These are phyloP conservation scores for Blastobotrys persicus DNA, from an alignment of 1,139 yeast species.

Conservation along the genomic window DNA sequence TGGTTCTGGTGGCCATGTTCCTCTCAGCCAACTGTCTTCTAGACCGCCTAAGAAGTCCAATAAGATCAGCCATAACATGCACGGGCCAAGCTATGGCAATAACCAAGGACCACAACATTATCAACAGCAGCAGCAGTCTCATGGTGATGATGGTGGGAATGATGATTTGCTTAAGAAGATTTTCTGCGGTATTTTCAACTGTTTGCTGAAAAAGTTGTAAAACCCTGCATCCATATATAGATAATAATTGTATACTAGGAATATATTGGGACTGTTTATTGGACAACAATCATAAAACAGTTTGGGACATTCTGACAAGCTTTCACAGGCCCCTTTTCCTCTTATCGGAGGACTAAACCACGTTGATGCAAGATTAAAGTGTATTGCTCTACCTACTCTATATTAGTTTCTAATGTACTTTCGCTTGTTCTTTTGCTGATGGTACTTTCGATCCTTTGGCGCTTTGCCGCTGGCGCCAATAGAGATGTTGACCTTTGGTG, in stretches of 20 bases:
- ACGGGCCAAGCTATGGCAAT: slow-evolving; percentile 10
- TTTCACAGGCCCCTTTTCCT: too few relatives aligned
- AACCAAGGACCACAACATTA: slow-evolving; percentile 22
- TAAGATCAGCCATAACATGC: neutral
- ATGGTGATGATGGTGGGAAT: slow-evolving; percentile 22
- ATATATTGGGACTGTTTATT: neutral
- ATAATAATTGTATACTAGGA: too few relatives aligned
- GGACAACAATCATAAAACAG: too few relatives aligned
- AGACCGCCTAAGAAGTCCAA: slow-evolving; percentile 22
- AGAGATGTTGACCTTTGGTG: slow-evolving; percentile 95
- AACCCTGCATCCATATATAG: too few relatives aligned
- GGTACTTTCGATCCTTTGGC: slow-evolving; percentile 20
- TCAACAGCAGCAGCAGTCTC: slow-evolving; percentile 31
- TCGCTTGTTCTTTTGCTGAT: slow-evolving; percentile 5
- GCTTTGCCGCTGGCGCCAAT: slow-evolving; percentile 89
- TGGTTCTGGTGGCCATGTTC: slow-evolving; percentile 40
- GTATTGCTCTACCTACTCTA: neutral
- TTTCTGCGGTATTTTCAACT: slow-evolving; percentile 22
- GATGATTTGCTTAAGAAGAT: slow-evolving; percentile 21
- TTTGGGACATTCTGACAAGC: too few relatives aligned
- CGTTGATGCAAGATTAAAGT: neutral
- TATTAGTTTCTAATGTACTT: neutral
- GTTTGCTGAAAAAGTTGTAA: slow-evolving; percentile 12
- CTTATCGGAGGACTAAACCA: too few relatives aligned
- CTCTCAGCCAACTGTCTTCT: slow-evolving; percentile 25